These are phyloP conservation scores for Hanseniaspora taiwanica DNA, from an alignment of 805 yeast species.

Conservation along the genomic window DNA sequence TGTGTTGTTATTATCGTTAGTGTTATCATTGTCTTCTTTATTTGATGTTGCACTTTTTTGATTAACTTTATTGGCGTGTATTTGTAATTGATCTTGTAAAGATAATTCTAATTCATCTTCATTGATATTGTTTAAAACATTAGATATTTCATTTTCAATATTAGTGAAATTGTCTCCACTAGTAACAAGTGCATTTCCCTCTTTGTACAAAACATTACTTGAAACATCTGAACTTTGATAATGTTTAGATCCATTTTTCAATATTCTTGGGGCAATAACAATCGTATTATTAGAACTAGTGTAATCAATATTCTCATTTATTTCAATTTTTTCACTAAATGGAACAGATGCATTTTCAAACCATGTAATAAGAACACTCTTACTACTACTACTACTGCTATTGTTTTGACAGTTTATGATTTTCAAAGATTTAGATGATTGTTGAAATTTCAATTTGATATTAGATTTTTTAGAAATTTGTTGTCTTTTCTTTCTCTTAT, in stretches of 20 bases:
- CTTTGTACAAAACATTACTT: slow-evolving; percentile 43
- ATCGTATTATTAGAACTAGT: neutral
- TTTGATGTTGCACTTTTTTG: too few relatives aligned
- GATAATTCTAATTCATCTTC: slow-evolving; percentile 33
- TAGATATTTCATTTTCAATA: slow-evolving; percentile 25
- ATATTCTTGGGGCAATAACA: neutral
- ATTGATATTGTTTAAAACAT: slow-evolving; percentile 13
- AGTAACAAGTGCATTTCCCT: slow-evolving; percentile 45
- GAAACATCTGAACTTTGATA: slow-evolving; percentile 33
- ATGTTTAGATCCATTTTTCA: neutral
- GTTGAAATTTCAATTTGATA: slow-evolving; percentile 29
- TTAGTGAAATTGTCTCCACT: slow-evolving; percentile 53
- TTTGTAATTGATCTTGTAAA: slow-evolving; percentile 1
- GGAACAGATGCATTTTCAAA: slow-evolving; percentile 47
- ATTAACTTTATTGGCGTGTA: slow-evolving; percentile 1
- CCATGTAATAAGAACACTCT: slow-evolving; percentile 31
- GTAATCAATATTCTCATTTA: neutral
- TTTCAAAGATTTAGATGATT: neutral
- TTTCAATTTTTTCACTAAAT: slow-evolving; percentile 33
- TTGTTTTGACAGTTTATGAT: neutral
- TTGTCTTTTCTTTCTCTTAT: slow-evolving; percentile 33
- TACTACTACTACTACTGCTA: neutral
- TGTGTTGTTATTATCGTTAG: too few relatives aligned
- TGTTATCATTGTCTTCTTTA: too few relatives aligned
- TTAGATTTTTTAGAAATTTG: slow-evolving; percentile 39